These are phyloP conservation scores for Paxillus involutus DNA, from an alignment of 768 basidiomycete genomes.

Conservation along the genomic window DNA sequence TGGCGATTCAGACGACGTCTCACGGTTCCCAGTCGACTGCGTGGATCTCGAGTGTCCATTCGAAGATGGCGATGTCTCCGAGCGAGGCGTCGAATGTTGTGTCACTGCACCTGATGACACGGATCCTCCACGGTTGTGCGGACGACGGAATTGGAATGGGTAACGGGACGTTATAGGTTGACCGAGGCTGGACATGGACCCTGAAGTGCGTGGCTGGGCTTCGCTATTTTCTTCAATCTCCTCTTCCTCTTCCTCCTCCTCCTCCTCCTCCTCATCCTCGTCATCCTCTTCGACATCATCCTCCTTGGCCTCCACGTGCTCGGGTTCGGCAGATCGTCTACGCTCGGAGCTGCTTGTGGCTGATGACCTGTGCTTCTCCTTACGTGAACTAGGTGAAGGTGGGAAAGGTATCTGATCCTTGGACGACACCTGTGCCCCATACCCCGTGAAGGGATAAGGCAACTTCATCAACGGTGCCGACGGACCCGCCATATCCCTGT, in stretches of 20 bases:
- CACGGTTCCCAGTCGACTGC: conserved; percentile 63
- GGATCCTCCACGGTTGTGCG: conserved; percentile 40
- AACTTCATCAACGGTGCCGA: conserved; percentile 47
- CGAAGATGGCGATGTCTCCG: conserved; percentile 37
- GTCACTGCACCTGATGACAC: conserved; percentile 42
- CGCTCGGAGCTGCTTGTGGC: conserved; percentile 28
- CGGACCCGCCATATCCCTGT: conserved; percentile 40
- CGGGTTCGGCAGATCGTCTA: conserved; percentile 30
- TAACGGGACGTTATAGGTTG: conserved; percentile 71
- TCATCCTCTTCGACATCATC: conserved; percentile 27
- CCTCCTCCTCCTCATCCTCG: conserved; percentile 38
- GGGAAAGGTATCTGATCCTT: conserved; percentile 75
- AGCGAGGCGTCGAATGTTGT: conserved; percentile 38
- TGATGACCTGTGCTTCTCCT: conserved; percentile 34
- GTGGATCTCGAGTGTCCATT: conserved; percentile 45
- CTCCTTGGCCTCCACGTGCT: conserved; percentile 25
- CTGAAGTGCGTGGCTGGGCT: conserved; percentile 67
- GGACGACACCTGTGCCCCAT: conserved; percentile 60
- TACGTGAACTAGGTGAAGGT: conserved; percentile 51
- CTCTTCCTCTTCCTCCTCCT: conserved; percentile 39
- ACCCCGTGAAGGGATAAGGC: conserved; percentile 72
- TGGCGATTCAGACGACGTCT: conserved; percentile 58
- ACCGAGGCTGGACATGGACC: conserved; percentile 84
- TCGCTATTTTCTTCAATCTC: conserved; percentile 41
- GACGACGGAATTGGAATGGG: conserved; percentile 64